Percentiles rank a stretch among this genome's conserved stretches.
Conservation (phyloP, 2,329 filamentous ascomycete genomes). For the Ceratocystis huliohia region DNA sequence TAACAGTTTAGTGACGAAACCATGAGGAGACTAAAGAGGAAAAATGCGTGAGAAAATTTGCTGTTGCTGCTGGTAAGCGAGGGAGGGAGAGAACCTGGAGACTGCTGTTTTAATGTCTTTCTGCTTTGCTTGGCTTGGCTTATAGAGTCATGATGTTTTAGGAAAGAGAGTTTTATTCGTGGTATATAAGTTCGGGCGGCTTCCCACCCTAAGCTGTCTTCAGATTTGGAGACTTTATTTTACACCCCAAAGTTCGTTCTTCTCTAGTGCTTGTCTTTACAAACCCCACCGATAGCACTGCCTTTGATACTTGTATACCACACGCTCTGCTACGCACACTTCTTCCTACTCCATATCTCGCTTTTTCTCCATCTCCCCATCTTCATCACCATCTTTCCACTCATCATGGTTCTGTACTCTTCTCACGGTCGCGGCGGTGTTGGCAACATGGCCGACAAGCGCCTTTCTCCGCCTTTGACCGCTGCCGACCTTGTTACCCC, state of each 20-base stretch:
- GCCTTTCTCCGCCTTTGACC: conserved; percentile 38
- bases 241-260: background rate
- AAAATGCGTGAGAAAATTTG: conserved; percentile 1
- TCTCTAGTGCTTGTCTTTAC: background rate
- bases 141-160: conserved; percentile 3
- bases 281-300: background rate
- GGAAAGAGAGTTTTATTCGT: background rate
- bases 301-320: background rate
- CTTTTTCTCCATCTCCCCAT: conserved; percentile 3
- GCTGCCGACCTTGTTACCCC: conserved; percentile 65
- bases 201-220: background rate
- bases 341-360: background rate
- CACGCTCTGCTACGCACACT: background rate
- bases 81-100: background rate
- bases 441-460: conserved; percentile 51
- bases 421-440: conserved; percentile 70
- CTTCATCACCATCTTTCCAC: background rate
- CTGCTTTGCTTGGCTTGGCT: background rate
- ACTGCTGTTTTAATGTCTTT: background rate
- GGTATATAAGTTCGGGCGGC: conserved; percentile 1
- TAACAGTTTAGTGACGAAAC: conserved; percentile 6
- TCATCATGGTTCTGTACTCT: conserved; percentile 27
- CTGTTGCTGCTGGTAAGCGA: background rate
- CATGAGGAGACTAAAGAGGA: background rate
- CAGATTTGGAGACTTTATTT: background rate